Evolutionary conservation across 306 rosid species (phyloP).

Genomic region (Boehmeria nivea): DNA sequence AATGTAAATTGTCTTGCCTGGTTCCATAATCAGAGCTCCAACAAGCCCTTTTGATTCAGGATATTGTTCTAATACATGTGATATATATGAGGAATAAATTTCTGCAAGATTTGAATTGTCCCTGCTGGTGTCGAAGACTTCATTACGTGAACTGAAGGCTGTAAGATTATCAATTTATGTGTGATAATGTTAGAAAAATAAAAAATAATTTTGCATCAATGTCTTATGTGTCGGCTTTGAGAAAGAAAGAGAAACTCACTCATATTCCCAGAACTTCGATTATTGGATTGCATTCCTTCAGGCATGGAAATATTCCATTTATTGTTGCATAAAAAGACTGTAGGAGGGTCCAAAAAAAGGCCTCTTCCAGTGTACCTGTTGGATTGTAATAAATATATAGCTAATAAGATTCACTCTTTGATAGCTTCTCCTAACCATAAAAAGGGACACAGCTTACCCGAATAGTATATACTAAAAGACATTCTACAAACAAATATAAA

Average conservation of each 20-base stretch:
- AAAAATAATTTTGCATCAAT: no score
- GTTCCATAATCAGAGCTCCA: slow-evolving; percentile 82
- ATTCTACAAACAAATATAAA: no score
- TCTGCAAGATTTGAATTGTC: slow-evolving; percentile 68
- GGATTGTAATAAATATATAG: background rate
- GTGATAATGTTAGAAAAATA: slow-evolving; percentile 22
- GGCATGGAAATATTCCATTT: slow-evolving; percentile 72
- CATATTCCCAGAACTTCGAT: slow-evolving; percentile 24
- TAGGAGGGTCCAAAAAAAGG: slow-evolving; percentile 83
- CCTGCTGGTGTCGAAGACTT: slow-evolving; percentile 56
- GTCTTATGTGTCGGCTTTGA: no score
- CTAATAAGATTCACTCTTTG: no score
- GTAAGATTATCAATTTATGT: slow-evolving; percentile 33
- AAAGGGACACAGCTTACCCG: no score
- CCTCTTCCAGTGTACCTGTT: slow-evolving; percentile 97
- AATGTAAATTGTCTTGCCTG: slow-evolving; percentile 56
- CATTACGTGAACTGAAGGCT: slow-evolving; percentile 65
- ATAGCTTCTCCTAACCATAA: no score
- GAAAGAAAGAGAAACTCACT: slow-evolving; percentile 37
- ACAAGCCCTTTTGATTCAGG: slow-evolving; percentile 43
- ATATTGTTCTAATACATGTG: slow-evolving; percentile 42
- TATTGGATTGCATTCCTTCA: slow-evolving; percentile 43
- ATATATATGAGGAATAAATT: slow-evolving; percentile 64
- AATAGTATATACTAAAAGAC: no score
- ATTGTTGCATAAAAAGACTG: slow-evolving; percentile 56